Evolutionary conservation across 805 yeast species (phyloP).

Genomic region (Saturnispora silvae): DNA sequence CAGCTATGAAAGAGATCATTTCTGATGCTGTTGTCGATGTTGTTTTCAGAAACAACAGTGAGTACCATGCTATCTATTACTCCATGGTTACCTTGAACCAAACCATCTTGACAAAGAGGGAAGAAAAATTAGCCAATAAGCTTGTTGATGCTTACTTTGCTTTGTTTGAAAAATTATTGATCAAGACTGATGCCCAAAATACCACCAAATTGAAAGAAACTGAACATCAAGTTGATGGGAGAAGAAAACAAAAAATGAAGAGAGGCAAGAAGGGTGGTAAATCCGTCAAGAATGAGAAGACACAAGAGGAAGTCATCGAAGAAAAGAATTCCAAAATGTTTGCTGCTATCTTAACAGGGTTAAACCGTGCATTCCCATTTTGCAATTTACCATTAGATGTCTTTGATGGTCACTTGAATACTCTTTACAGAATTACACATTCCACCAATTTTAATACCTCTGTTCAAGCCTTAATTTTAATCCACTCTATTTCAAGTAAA

Average conservation of each 20-base stretch:
- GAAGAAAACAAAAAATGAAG: constrained; percentile 67
- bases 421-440: constrained; percentile 83
- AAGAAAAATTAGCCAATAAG: constrained; percentile 71
- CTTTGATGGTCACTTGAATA: constrained; percentile 68
- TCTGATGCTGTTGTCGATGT: constrained; percentile 74
- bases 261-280: constrained; percentile 84
- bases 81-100: constrained; percentile 84
- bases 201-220: constrained; percentile 29
- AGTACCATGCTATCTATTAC: constrained; percentile 82
- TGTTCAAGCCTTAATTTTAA: constrained; percentile 80
- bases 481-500: constrained; percentile 64
- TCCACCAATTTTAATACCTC: constrained; percentile 90
- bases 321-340: constrained; percentile 80
- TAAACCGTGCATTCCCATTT: constrained; percentile 93
- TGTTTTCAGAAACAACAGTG: constrained; percentile 62
- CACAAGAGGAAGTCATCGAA: constrained; percentile 53
- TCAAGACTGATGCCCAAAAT: constrained; percentile 49
- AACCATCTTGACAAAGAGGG: constrained; percentile 73
- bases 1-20: constrained; percentile 84
- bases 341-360: constrained; percentile 86
- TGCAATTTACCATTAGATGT: constrained; percentile 61
- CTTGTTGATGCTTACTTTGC: constrained; percentile 79
- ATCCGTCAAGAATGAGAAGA: constrained; percentile 56
- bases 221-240: constrained; percentile 43
- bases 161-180: constrained; percentile 71